Percentiles rank a stretch among this genome's conserved stretches.
phyloP scores from a whole-genome alignment of 2,329 filamentous ascomycete genomes.

The Colletotrichum truncatum region DNA sequence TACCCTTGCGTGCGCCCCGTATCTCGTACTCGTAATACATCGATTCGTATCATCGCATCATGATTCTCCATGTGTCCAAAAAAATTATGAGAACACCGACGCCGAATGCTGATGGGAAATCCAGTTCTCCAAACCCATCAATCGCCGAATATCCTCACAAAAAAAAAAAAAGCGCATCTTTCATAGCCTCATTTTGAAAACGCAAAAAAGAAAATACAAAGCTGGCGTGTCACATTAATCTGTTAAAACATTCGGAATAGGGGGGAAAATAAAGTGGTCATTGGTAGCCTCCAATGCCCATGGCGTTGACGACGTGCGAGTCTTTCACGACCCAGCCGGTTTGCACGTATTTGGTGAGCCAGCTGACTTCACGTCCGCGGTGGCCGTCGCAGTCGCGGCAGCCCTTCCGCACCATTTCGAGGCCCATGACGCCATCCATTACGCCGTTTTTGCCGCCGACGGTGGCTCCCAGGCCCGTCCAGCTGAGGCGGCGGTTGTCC shows the following conservation, averaged over 20 bases:
- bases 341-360: slow-evolving; percentile 36
- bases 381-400: slow-evolving; percentile 44
- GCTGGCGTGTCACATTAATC: neutral
- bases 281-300: slow-evolving; percentile 17
- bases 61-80: slow-evolving; percentile 13
- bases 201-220: neutral
- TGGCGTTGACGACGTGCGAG: slow-evolving; percentile 24
- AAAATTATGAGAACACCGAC: slow-evolving; percentile 9
- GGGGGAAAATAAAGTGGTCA: neutral
- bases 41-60: slow-evolving; percentile 22
- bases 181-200: slow-evolving; percentile 8
- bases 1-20: neutral
- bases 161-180: neutral
- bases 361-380: slow-evolving; percentile 43
- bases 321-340: slow-evolving; percentile 24
- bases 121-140: neutral
- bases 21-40: slow-evolving; percentile 21
- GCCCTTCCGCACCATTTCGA: slow-evolving; percentile 43
- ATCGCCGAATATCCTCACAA: neutral
- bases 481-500: slow-evolving; percentile 46
- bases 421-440: slow-evolving; percentile 43
- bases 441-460: slow-evolving; percentile 39
- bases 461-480: slow-evolving; percentile 49
- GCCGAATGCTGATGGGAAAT: slow-evolving; percentile 21
- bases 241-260: neutral